Evolutionary conservation across 257 asterid species (phyloP).

Genomic region (Solanum medicagineum): DNA sequence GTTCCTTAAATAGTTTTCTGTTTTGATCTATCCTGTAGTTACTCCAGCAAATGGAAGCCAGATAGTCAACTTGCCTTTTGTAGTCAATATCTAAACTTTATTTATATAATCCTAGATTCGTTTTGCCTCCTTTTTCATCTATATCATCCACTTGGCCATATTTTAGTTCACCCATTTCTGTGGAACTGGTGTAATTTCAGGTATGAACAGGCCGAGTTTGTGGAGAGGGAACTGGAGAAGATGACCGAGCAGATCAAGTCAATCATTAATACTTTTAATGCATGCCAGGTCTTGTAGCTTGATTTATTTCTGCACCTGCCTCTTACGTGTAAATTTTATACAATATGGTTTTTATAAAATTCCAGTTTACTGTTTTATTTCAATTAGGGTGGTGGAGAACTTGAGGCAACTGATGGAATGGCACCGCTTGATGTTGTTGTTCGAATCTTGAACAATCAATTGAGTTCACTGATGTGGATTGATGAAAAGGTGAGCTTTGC

Average conservation of each 20-base stretch:
- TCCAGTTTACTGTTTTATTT: not conserved
- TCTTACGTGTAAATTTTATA: not conserved
- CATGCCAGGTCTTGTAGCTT: constrained; percentile 47
- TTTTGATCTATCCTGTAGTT: not conserved
- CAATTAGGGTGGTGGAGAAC: constrained; percentile 88
- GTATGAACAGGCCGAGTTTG: constrained; percentile 81
- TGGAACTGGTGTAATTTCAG: constrained; percentile 23
- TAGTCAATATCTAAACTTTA: not conserved
- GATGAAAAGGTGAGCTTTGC: constrained; percentile 73
- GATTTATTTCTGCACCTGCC: not conserved
- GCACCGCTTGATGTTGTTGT: constrained; percentile 80
- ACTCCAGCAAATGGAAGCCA: not conserved
- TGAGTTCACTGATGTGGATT: constrained; percentile 87
- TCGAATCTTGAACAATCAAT: constrained; percentile 79
- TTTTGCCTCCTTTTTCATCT: not conserved
- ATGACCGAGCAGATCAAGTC: constrained; percentile 82
- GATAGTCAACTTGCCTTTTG: not conserved
- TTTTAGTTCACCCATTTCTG: not conserved
- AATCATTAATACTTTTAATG: constrained; percentile 60
- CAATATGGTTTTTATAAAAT: not conserved
- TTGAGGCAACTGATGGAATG: constrained; percentile 65
- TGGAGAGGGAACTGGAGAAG: constrained; percentile 76
- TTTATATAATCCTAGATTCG: not conserved
- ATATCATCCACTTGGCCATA: not conserved
- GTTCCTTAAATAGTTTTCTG: not conserved